These are phyloP conservation scores for Calonectria leucothoes DNA, from an alignment of 2,329 filamentous ascomycete genomes.

Conservation along the genomic window DNA sequence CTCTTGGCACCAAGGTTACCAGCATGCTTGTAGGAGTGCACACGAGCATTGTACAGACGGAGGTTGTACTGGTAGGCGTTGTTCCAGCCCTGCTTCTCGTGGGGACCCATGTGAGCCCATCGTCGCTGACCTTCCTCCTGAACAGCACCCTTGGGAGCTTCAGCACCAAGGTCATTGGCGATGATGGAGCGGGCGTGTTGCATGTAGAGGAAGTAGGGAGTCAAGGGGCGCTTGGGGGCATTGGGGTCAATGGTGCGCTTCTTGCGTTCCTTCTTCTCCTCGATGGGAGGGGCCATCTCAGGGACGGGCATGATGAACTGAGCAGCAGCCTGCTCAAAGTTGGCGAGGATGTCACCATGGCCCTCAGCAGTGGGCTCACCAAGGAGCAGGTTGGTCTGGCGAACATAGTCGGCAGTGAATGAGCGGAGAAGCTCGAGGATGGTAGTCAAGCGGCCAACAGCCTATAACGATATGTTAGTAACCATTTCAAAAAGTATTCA, in stretches of 20 bases:
- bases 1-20: constrained; percentile 69
- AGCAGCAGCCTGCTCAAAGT: constrained; percentile 64
- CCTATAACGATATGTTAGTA: constrained; percentile 56
- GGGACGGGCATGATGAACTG: constrained; percentile 56
- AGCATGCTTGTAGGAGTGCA: constrained; percentile 70
- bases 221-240: constrained; percentile 92
- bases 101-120: constrained; percentile 82
- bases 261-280: constrained; percentile 89
- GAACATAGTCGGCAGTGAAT: constrained; percentile 85
- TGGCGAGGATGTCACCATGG: constrained; percentile 58
- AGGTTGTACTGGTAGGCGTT: constrained; percentile 76
- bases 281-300: constrained; percentile 58
- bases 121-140: constrained; percentile 87
- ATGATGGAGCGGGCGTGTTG: constrained; percentile 88
- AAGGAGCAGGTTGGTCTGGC: constrained; percentile 87
- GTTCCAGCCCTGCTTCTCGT: constrained; percentile 79
- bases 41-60: constrained; percentile 72
- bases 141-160: constrained; percentile 85
- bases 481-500: not conserved
- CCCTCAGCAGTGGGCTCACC: constrained; percentile 69
- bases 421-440: constrained; percentile 84
- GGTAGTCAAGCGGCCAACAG: constrained; percentile 72
- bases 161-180: constrained; percentile 79
- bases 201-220: constrained; percentile 96
- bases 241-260: constrained; percentile 90